Conservation (phyloP, 192 early-diverging fungal species). For the Podila horticola region DNA sequence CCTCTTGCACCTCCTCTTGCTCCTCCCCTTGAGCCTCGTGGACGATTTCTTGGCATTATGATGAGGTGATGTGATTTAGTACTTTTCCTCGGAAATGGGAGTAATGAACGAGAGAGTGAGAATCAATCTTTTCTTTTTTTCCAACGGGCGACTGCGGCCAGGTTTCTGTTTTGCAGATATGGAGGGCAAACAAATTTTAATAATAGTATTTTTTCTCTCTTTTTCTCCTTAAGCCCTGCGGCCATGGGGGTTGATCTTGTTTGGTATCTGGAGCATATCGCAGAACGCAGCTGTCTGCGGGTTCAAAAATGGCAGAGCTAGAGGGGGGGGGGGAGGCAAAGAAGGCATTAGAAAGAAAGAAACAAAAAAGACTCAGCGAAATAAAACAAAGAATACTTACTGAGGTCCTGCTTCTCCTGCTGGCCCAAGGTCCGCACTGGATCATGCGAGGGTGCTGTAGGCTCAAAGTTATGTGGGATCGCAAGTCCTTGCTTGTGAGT, state of each 20-base stretch:
- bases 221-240: constrained; percentile 6
- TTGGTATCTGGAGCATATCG: constrained; percentile 71
- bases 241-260: constrained; percentile 73
- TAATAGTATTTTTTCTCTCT: neutral
- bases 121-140: neutral
- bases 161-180: neutral
- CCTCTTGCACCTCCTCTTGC: neutral
- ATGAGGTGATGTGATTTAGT: neutral
- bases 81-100: neutral
- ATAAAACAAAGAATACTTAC: constrained; percentile 16
- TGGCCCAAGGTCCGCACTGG: constrained; percentile 31
- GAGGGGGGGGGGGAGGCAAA: constrained; percentile 9
- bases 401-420: constrained; percentile 46
- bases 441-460: constrained; percentile 68
- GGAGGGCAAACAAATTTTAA: neutral
- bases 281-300: constrained; percentile 89
- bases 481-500: constrained; percentile 62
- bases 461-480: constrained; percentile 85
- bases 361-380: neutral
- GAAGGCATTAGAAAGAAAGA: constrained; percentile 1
- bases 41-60: too few relatives aligned
- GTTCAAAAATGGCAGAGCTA: constrained; percentile 71
- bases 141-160: neutral
- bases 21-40: neutral
- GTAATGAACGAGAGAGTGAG: neutral